phyloP scores from a whole-genome alignment of 2,329 filamentous ascomycete species.

The Penicillium capsulatum region DNA sequence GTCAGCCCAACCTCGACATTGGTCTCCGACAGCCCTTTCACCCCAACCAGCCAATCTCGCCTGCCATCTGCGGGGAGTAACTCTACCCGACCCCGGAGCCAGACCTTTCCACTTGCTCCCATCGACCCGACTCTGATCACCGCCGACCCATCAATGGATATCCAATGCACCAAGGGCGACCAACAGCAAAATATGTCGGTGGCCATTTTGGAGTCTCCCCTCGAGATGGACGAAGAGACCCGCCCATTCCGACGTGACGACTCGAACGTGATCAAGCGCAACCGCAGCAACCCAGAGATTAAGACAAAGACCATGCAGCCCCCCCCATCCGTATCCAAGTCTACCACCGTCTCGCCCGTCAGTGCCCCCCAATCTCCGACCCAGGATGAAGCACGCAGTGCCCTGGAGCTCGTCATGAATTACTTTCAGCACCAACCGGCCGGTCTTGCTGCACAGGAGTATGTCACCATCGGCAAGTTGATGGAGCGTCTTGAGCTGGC shows the following conservation, averaged over 20 bases:
- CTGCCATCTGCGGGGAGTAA: constrained; percentile 48
- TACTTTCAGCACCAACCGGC: constrained; percentile 71
- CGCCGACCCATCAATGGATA: constrained; percentile 48
- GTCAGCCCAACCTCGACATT: constrained; percentile 73
- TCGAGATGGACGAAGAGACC: constrained; percentile 47
- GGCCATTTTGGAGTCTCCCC: constrained; percentile 49
- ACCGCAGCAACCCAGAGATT: constrained; percentile 45
- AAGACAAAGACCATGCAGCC: constrained; percentile 42
- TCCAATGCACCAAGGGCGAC: constrained; percentile 52
- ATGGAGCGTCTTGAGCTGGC: constrained; percentile 80
- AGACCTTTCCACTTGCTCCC: constrained; percentile 71
- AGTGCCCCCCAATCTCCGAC: constrained; percentile 64
- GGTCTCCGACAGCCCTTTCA: constrained; percentile 73
- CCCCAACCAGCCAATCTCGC: constrained; percentile 50
- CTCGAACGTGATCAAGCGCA: constrained; percentile 39
- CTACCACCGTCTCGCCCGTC: constrained; percentile 46
- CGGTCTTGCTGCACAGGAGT: constrained; percentile 73
- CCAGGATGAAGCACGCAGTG: constrained; percentile 79
- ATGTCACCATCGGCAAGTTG: constrained; percentile 70
- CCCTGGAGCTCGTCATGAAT: constrained; percentile 73
- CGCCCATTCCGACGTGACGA: constrained; percentile 18
- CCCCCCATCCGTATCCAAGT: constrained; percentile 33
- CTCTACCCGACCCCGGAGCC: constrained; percentile 74
- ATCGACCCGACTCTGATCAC: constrained; percentile 51
- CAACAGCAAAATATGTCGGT: constrained; percentile 39